Percentiles rank a stretch among this genome's conserved stretches.
These are phyloP conservation scores for Corymbia citriodora DNA, from an alignment of 441 rosid species.

Conservation along the genomic window DNA sequence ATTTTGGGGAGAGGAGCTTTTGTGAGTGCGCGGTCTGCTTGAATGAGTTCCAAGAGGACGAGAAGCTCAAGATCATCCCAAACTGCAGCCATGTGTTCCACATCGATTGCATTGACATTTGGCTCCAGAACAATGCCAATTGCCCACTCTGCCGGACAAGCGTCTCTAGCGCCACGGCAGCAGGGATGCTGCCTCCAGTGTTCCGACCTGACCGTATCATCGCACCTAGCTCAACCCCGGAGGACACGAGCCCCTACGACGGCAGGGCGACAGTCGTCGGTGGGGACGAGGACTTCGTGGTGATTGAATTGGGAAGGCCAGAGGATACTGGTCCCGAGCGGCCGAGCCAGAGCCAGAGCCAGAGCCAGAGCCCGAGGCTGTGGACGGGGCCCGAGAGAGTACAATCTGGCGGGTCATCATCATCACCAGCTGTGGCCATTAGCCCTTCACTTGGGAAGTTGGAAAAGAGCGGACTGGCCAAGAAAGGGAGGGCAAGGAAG, in stretches of 20 bases:
- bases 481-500: constrained; percentile 26
- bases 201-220: constrained; percentile 20
- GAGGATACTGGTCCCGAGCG: not conserved
- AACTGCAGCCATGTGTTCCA: constrained; percentile 79
- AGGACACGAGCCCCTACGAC: constrained; percentile 25
- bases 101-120: constrained; percentile 85
- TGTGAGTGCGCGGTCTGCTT: constrained; percentile 82
- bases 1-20: constrained; percentile 27
- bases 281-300: constrained; percentile 61
- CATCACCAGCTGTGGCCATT: not conserved
- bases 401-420: constrained; percentile 25
- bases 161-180: constrained; percentile 26
- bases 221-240: constrained; percentile 39
- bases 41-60: constrained; percentile 78
- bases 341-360: constrained; percentile 2
- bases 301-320: constrained; percentile 56
- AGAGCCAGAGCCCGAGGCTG: constrained; percentile 16
- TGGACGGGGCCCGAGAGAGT: constrained; percentile 36
- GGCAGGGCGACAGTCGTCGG: constrained; percentile 12
- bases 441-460: constrained; percentile 33
- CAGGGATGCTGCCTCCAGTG: not conserved
- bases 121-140: constrained; percentile 88
- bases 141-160: constrained; percentile 89
- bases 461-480: constrained; percentile 22
- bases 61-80: constrained; percentile 69